Conservation (phyloP, 129 eudicot genomes). For the Escallonia herrerae region DNA sequence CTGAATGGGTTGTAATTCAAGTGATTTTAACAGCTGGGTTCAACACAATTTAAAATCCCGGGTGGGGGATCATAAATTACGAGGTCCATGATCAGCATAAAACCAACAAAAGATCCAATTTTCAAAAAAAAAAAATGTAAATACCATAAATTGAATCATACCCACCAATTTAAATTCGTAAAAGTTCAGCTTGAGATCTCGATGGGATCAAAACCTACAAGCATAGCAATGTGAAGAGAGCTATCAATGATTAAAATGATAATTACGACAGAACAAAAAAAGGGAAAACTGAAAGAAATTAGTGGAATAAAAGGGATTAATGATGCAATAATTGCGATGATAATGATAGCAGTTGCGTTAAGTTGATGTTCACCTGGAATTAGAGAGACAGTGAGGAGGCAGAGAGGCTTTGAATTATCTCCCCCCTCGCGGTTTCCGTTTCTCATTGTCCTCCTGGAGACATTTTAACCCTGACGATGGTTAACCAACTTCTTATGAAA, state of each 20-base stretch:
- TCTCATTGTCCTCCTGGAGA: neutral
- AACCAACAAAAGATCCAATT: neutral
- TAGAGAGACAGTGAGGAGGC: constrained; percentile 16
- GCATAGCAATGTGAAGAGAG: neutral
- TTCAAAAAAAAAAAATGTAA: neutral
- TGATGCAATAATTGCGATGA: too few relatives aligned
- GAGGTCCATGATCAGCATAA: neutral
- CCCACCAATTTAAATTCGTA: constrained; percentile 25
- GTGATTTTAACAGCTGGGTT: constrained; percentile 1
- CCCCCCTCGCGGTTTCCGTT: constrained; percentile 26
- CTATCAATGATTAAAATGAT: neutral
- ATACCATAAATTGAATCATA: constrained; percentile 1
- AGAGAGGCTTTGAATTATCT: constrained; percentile 27
- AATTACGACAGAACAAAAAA: too few relatives aligned
- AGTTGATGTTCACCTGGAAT: constrained; percentile 4
- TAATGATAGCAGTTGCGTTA: too few relatives aligned
- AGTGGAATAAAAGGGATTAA: too few relatives aligned
- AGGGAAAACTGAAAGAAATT: too few relatives aligned
- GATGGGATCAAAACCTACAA: constrained; percentile 10
- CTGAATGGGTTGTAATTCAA: neutral
- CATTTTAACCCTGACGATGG: neutral
- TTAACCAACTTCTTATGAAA: neutral
- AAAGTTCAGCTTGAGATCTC: constrained; percentile 28
- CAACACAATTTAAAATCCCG: neutral
- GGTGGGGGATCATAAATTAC: too few relatives aligned